A percentile compares a stretch with the other conserved stretches of the same genome.
phyloP scores from a whole-genome alignment of 768 basidiomycete genomes.

The Baorangia bicolor region DNA sequence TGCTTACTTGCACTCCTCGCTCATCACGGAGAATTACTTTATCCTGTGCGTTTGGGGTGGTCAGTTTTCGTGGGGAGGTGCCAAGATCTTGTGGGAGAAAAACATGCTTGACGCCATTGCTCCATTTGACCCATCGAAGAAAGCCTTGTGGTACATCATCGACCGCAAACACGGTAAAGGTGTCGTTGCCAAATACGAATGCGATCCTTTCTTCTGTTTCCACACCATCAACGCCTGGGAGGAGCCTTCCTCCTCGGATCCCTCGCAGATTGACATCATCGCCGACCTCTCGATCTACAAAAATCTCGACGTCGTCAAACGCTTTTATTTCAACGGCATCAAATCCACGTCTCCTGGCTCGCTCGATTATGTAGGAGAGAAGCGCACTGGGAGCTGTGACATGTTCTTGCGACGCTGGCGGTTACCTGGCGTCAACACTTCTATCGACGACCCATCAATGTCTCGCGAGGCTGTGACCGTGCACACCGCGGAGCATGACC shows the following conservation, averaged over 20 bases:
- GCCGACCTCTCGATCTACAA: constrained; percentile 38
- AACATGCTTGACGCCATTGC: constrained; percentile 36
- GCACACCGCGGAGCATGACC: constrained; percentile 24
- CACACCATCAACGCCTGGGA: constrained; percentile 43
- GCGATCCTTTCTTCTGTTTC: constrained; percentile 40
- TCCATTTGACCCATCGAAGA: constrained; percentile 29
- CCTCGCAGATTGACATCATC: constrained; percentile 31
- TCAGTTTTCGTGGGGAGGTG: constrained; percentile 29
- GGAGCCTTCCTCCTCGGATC: constrained; percentile 19
- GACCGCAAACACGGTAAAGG: constrained; percentile 37
- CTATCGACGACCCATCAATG: constrained; percentile 13
- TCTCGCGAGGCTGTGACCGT: constrained; percentile 18
- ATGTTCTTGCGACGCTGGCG: constrained; percentile 32
- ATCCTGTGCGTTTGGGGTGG: constrained; percentile 37
- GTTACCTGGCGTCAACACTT: constrained; percentile 25
- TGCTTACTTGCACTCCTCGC: constrained; percentile 40
- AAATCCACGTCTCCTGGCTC: constrained; percentile 26
- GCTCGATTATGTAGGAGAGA: constrained; percentile 27
- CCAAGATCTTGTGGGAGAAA: constrained; percentile 30
- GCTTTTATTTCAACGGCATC: constrained; percentile 32
- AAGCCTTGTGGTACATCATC: constrained; percentile 38
- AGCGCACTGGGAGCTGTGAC: constrained; percentile 12
- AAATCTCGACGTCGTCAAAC: constrained; percentile 32
- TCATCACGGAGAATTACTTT: constrained; percentile 38
- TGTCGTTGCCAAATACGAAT: constrained; percentile 37